Evolutionary conservation across 192 early-diverging fungal genomes (phyloP), one percentile per base, ranked within the genome.

Genomic region (Coemansia interrupta): DNA sequence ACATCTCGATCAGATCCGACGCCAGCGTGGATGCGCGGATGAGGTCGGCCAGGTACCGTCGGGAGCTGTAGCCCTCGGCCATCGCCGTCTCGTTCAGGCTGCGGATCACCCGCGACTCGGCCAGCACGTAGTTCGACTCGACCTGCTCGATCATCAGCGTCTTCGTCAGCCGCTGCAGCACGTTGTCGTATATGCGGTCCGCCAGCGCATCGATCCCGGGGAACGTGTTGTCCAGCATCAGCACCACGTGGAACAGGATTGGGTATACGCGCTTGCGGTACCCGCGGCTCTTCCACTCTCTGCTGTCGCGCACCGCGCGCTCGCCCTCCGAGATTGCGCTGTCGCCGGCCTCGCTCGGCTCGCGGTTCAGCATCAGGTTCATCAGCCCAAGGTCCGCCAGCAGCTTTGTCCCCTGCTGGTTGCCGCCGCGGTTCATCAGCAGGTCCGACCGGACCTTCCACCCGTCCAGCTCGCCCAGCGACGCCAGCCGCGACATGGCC

Each of bases 301-400:
- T 54, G 61, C 68, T 77, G 54, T 77, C 74, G 48, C 74, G 74
- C 55, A 77, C 74, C n/a, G 68, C 74, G n/a, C 74, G 60, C 64
- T 77, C 74, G 40, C 59, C 68, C 23, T 67, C 74, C 42, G 74
- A 77, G 22, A 77, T 77, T 4, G 64, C 61, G 50, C 74, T 71
- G 61, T 77, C 74, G 17, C 64, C 74, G 2, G 74, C 58, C 54
- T 77, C 73, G 68, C 74, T 77, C n/a, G 68, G 74, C 64, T 77
- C 74, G 28, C 74, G 74, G 23, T 63, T 70, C 44, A 77, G 49
- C 58, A 77, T 67, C 48, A 77, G 61, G 54, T 70, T 68, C 15
- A 77, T 53, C 36, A 77, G 68, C 41, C 74, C 74, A 58, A 77
- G 54, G 24, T 77, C 74, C 0, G 64, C 68, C 44, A 77, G 64